Evolutionary conservation across 2,329 filamentous ascomycete species (phyloP).

Genomic region (Zopfia rhizophila): DNA sequence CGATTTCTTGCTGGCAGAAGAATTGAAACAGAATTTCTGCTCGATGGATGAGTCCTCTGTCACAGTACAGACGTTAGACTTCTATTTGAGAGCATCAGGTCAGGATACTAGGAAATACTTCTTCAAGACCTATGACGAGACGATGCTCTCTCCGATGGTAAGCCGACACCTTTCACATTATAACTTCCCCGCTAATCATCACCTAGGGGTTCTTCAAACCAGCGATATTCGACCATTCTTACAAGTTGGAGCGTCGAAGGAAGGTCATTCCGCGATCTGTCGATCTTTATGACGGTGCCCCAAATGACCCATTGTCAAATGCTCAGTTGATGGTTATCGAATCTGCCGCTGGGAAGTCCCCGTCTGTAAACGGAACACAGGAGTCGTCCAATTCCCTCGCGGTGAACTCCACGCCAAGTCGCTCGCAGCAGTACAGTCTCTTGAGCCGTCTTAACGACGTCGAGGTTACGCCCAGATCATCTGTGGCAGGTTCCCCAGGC

Average conservation of each 20-base stretch:
- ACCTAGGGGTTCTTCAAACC: conserved; percentile 84
- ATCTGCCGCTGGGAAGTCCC: conserved; percentile 57
- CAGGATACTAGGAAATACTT: conserved; percentile 91
- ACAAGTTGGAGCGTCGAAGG: conserved; percentile 81
- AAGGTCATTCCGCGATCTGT: conserved; percentile 87
- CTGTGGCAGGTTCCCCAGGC: conserved; percentile 85
- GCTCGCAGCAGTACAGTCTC: conserved; percentile 73
- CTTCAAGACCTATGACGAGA: conserved; percentile 97
- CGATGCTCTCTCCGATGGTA: conserved; percentile 88
- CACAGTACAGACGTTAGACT: conserved; percentile 86
- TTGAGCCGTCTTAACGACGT: conserved; percentile 74
- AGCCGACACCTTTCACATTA: conserved; percentile 20
- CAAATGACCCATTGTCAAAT: conserved; percentile 87
- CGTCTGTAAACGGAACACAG: conserved; percentile 41
- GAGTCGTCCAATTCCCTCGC: conserved; percentile 41
- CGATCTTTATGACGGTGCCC: conserved; percentile 91
- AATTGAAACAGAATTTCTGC: conserved; percentile 92
- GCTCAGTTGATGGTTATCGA: conserved; percentile 78
- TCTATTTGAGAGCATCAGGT: conserved; percentile 87
- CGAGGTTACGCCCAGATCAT: conserved; percentile 83
- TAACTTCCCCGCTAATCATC: conserved; percentile 9
- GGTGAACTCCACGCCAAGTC: conserved; percentile 64
- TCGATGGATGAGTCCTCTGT: conserved; percentile 92
- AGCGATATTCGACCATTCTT: conserved; percentile 81
- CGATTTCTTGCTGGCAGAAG: conserved; percentile 92